Percentiles rank a stretch among this genome's conserved stretches.
Evolutionary conservation across 805 yeast species (phyloP).

Genomic region (Komagataella populi): DNA sequence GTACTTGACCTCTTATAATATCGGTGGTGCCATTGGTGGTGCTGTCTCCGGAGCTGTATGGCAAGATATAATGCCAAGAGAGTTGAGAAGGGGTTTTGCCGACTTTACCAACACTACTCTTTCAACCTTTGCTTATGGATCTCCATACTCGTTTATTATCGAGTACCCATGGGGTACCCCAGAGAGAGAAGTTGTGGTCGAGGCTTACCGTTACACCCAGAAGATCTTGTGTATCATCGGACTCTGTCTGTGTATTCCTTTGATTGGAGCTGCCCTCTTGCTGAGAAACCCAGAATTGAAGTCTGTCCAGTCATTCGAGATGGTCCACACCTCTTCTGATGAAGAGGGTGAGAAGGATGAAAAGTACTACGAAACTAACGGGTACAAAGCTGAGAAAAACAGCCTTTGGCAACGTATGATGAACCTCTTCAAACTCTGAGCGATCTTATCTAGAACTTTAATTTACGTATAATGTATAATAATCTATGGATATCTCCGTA

Average conservation of each 20-base stretch:
- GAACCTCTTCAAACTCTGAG: background rate
- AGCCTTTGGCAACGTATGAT: background rate
- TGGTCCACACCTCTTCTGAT: background rate
- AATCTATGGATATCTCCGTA: background rate
- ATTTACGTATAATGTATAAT: no score
- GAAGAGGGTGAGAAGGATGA: background rate
- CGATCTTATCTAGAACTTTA: background rate
- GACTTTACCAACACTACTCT: slow-evolving; percentile 18
- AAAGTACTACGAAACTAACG: background rate
- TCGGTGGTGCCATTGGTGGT: slow-evolving; percentile 53
- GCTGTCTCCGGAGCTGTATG: slow-evolving; percentile 61
- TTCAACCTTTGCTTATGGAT: slow-evolving; percentile 33
- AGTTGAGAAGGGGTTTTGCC: slow-evolving; percentile 21
- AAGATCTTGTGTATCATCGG: slow-evolving; percentile 43
- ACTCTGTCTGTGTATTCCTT: slow-evolving; percentile 36
- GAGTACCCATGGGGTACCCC: slow-evolving; percentile 50
- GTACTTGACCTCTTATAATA: slow-evolving; percentile 40
- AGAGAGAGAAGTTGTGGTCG: slow-evolving; percentile 41
- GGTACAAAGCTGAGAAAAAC: background rate
- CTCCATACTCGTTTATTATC: slow-evolving; percentile 36
- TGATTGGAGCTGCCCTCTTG: slow-evolving; percentile 30
- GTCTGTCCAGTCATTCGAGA: slow-evolving; percentile 8
- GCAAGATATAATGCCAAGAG: slow-evolving; percentile 42
- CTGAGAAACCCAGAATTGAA: slow-evolving; percentile 28
- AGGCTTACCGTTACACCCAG: slow-evolving; percentile 47